Conservation (phyloP, 1,284 basidiomycete genomes). For the Tilletia indica region DNA sequence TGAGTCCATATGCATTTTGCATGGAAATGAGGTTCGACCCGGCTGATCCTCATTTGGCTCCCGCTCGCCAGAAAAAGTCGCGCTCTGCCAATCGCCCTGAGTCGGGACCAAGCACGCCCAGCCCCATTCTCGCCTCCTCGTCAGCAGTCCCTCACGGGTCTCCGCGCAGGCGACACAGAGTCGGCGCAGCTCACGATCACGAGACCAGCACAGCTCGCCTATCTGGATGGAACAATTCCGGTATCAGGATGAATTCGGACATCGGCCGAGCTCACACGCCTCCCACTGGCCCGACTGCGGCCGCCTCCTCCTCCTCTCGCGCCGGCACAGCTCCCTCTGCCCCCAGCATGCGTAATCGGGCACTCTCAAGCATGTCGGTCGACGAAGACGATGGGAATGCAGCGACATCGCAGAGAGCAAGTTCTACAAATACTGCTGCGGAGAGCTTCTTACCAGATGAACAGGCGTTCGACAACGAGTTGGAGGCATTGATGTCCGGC, state of each 20-base stretch:
- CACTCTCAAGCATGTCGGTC: conserved; percentile 10
- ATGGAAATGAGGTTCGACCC: background rate
- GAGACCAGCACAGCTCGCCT: background rate
- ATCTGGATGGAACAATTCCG: background rate
- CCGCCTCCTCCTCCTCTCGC: too few relatives aligned
- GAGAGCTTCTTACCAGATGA: background rate
- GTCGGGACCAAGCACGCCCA: background rate
- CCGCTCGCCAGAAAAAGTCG: background rate
- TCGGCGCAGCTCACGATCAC: background rate
- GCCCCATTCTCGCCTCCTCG: background rate
- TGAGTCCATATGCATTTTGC: background rate
- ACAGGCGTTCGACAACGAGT: background rate
- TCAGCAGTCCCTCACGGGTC: background rate
- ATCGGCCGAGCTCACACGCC: background rate
- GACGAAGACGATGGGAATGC: background rate
- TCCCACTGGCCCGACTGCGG: background rate
- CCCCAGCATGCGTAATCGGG: background rate
- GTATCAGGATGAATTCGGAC: background rate
- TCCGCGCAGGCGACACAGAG: background rate
- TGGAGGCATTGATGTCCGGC: conserved; percentile 1
- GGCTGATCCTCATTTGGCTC: background rate
- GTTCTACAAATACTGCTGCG: background rate
- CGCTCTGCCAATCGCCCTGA: background rate
- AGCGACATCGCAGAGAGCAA: background rate
- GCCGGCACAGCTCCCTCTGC: too few relatives aligned